Percentiles rank a stretch among this genome's conserved stretches.
These are phyloP conservation scores for Monosporascus sp. DNA, from an alignment of 2,329 filamentous ascomycete species.

Conservation along the genomic window DNA sequence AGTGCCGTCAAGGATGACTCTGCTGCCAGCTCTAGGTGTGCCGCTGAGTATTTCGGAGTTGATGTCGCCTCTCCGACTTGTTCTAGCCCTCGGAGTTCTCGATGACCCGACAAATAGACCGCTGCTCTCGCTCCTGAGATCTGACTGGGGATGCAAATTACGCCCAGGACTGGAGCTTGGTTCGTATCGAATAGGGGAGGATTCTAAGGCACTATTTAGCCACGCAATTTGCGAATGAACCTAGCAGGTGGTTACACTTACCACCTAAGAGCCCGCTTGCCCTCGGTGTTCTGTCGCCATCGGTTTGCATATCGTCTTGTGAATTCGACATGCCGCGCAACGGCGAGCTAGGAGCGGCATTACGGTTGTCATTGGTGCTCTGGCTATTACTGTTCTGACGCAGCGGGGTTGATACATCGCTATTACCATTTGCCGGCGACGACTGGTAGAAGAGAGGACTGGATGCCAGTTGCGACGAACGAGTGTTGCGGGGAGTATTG, in stretches of 20 bases:
- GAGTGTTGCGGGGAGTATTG: slow-evolving; percentile 42
- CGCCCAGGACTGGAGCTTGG: slow-evolving; percentile 83
- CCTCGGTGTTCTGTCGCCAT: slow-evolving; percentile 66
- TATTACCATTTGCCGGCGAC: slow-evolving; percentile 32
- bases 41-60: slow-evolving; percentile 69
- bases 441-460: slow-evolving; percentile 77
- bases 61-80: slow-evolving; percentile 73
- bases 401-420: slow-evolving; percentile 46
- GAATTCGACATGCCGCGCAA: slow-evolving; percentile 55
- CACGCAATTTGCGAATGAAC: background rate
- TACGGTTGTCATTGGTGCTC: slow-evolving; percentile 36
- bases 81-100: slow-evolving; percentile 47
- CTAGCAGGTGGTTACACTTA: slow-evolving; percentile 31
- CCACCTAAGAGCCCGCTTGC: slow-evolving; percentile 61
- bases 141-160: slow-evolving; percentile 56
- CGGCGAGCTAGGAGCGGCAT: slow-evolving; percentile 51
- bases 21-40: slow-evolving; percentile 46
- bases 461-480: slow-evolving; percentile 55
- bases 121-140: slow-evolving; percentile 78
- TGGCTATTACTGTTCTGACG: slow-evolving; percentile 54
- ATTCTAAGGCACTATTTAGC: slow-evolving; percentile 52
- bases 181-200: slow-evolving; percentile 87
- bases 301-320: slow-evolving; percentile 37
- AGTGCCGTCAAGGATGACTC: slow-evolving; percentile 54
- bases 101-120: slow-evolving; percentile 75